phyloP scores from a whole-genome alignment of 805 yeast genomes.

The Teunomyces stri region DNA sequence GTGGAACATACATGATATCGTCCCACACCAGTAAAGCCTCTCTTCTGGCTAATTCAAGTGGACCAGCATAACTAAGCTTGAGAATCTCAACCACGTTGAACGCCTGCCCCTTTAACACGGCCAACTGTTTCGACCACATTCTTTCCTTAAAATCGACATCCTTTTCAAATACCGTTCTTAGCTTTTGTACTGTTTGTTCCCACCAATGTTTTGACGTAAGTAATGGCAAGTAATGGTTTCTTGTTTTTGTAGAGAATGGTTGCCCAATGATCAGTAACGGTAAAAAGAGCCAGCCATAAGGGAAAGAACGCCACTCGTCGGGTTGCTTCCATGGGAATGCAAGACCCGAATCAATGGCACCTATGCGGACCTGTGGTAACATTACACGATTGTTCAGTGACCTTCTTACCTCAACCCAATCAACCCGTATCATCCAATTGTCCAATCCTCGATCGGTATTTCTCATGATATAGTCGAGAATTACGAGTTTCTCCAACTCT shows the following conservation, averaged over 20 bases:
- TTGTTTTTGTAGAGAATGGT: slow-evolving; percentile 57
- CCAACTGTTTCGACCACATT: slow-evolving; percentile 66
- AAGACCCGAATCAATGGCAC: slow-evolving; percentile 75
- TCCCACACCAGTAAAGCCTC: slow-evolving; percentile 59
- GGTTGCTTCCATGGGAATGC: slow-evolving; percentile 83
- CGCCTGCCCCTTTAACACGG: slow-evolving; percentile 75
- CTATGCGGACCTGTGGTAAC: slow-evolving; percentile 48
- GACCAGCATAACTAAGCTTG: slow-evolving; percentile 57
- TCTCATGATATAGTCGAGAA: slow-evolving; percentile 68
- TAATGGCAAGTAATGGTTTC: slow-evolving; percentile 55
- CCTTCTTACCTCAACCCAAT: slow-evolving; percentile 29
- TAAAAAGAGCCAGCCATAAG: slow-evolving; percentile 73
- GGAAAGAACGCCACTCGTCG: slow-evolving; percentile 77
- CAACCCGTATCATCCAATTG: slow-evolving; percentile 71
- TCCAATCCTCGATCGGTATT: slow-evolving; percentile 75
- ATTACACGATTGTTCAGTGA: slow-evolving; percentile 9
- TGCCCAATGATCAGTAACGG: slow-evolving; percentile 64
- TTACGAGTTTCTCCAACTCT: slow-evolving; percentile 66
- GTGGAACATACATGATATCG: slow-evolving; percentile 58
- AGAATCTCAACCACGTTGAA: slow-evolving; percentile 70
- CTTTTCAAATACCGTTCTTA: slow-evolving; percentile 48
- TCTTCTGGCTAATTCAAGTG: slow-evolving; percentile 61
- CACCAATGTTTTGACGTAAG: slow-evolving; percentile 67
- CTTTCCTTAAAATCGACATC: slow-evolving; percentile 64
- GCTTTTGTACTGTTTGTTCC: slow-evolving; percentile 53